A percentile compares a stretch with the other conserved stretches of the same genome.
phyloP scores from a whole-genome alignment of 1,284 basidiomycete species.

The Sanghuangporus weigelae region DNA sequence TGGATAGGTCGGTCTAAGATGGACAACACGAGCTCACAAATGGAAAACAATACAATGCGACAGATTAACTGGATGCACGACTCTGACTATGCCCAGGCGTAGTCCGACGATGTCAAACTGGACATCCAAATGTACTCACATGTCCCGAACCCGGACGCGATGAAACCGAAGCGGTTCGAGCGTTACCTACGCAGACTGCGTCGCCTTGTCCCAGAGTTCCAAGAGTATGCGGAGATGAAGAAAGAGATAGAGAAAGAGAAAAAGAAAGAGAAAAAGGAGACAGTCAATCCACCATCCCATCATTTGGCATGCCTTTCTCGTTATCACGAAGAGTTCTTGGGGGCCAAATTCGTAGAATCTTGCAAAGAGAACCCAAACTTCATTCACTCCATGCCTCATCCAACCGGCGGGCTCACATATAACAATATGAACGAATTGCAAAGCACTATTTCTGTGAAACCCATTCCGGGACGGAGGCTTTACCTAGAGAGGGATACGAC shows the following conservation, averaged over 20 bases:
- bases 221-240: conserved; percentile 39
- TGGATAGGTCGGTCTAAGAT: conserved; percentile 32
- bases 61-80: conserved; percentile 32
- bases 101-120: conserved; percentile 30
- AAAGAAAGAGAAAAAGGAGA: conserved; percentile 23
- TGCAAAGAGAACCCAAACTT: conserved; percentile 30
- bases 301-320: no score
- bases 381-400: conserved; percentile 63
- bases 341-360: conserved; percentile 21
- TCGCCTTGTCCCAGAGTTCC: conserved; percentile 49
- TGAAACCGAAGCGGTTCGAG: conserved; percentile 45
- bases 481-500: conserved; percentile 21
- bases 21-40: conserved; percentile 20
- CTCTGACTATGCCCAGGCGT: conserved; percentile 44
- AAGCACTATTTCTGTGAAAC: conserved; percentile 41
- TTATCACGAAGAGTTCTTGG: conserved; percentile 24
- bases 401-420: conserved; percentile 57
- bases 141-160: conserved; percentile 30
- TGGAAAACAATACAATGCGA: not conserved
- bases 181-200: conserved; percentile 55
- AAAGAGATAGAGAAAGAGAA: no score
- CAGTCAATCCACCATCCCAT: conserved; percentile 5
- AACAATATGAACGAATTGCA: conserved; percentile 47
- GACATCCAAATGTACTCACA: conserved; percentile 14
- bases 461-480: conserved; percentile 56